Percentiles rank a stretch among this genome's conserved stretches.
Evolutionary conservation across 331 rosid species (phyloP).

Genomic region (Ulmus americana): DNA sequence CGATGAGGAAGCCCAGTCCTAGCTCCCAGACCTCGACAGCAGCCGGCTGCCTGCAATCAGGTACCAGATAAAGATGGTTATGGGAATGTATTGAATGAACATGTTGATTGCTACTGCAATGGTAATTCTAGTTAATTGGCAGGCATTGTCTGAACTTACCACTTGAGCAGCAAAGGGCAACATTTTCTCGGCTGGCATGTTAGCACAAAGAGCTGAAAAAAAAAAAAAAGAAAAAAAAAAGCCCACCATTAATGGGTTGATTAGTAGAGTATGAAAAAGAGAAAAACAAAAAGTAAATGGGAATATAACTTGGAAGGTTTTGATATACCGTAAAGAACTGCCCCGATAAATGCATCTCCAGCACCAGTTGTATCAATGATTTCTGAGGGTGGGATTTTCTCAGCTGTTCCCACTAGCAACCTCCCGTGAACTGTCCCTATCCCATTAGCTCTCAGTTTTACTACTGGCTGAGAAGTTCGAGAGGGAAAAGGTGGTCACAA

Average conservation of each 20-base stretch:
- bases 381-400: conserved; percentile 71
- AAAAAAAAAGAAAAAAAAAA: conserved; percentile 16
- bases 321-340: conserved; percentile 68
- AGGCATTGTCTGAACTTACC: conserved; percentile 38
- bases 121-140: not conserved
- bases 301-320: conserved; percentile 6
- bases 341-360: conserved; percentile 95
- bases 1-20: conserved; percentile 76
- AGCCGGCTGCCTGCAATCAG: conserved; percentile 73
- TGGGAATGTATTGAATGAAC: not conserved
- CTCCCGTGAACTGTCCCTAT: conserved; percentile 70
- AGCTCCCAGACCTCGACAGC: conserved; percentile 86
- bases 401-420: conserved; percentile 78
- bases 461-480: conserved; percentile 36
- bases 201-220: conserved; percentile 68
- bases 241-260: not conserved
- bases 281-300: not conserved
- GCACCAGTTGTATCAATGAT: conserved; percentile 85
- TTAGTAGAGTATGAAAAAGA: not conserved
- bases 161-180: conserved; percentile 78
- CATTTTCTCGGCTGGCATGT: conserved; percentile 77
- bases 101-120: not conserved
- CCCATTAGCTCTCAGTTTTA: conserved; percentile 56
- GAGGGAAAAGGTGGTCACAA: not conserved
- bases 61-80: not conserved